These are phyloP conservation scores for Cercospora sp. DNA, from an alignment of 2,329 filamentous ascomycete genomes.

Conservation along the genomic window DNA sequence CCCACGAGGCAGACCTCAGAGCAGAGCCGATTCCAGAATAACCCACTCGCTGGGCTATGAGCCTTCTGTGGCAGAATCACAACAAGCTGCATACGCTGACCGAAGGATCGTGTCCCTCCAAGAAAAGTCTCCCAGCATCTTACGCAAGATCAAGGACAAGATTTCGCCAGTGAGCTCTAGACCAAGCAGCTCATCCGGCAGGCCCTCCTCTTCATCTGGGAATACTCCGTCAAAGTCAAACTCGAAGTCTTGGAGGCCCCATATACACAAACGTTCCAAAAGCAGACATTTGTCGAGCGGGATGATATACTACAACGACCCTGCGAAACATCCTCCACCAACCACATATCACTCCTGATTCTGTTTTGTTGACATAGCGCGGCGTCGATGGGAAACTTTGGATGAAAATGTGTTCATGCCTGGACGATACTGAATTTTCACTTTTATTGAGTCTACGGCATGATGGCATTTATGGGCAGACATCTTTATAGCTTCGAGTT, in stretches of 20 bases:
- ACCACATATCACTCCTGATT: slow-evolving; percentile 15
- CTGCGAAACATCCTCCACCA: slow-evolving; percentile 16
- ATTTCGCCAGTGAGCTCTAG: slow-evolving; percentile 10
- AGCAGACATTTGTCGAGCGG: slow-evolving; percentile 30
- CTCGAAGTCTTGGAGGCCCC: slow-evolving; percentile 2
- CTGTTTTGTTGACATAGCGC: slow-evolving; percentile 3
- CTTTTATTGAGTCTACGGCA: background rate
- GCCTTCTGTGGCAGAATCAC: background rate
- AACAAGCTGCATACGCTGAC: slow-evolving; percentile 10
- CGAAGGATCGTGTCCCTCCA: slow-evolving; percentile 1
- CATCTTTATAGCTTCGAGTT: slow-evolving; percentile 9
- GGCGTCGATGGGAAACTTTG: background rate
- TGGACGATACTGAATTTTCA: background rate
- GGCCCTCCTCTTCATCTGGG: slow-evolving; percentile 3
- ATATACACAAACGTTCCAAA: slow-evolving; percentile 16
- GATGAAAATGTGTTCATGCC: background rate
- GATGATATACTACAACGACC: slow-evolving; percentile 30
- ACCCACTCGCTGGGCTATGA: background rate
- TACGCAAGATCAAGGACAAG: slow-evolving; percentile 17
- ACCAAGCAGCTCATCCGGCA: slow-evolving; percentile 6
- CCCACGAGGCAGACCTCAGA: slow-evolving; percentile 14
- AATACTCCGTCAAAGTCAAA: slow-evolving; percentile 1
- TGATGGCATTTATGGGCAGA: background rate
- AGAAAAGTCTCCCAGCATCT: slow-evolving; percentile 15
- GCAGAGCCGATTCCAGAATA: background rate